Evolutionary conservation across 1,284 basidiomycete species (phyloP), one percentile per base, ranked within the genome.

Genomic region (Puccinia triticina): DNA sequence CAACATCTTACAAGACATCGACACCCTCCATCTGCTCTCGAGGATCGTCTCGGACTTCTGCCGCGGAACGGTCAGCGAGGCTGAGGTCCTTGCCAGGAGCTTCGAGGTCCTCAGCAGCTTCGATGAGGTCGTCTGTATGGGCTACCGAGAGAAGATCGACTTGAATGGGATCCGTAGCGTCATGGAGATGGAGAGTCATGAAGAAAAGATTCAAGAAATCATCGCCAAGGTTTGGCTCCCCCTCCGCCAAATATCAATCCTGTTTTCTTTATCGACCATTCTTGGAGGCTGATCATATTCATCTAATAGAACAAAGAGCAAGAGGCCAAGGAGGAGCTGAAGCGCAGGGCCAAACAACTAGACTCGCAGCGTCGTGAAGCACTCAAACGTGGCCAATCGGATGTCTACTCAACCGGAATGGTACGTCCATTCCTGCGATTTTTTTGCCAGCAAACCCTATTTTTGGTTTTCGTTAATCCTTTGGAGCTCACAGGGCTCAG

Each of bases 201-300:
- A 99, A 88, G 97, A 99, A 89, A 98, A 98, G 89, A 98, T 99
- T 84, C 96, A 99, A 87, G 97, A 99, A 86, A 99, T 99, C 87
- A 99, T 99, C 85, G 94, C 95, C 29, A 90, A 93, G 87, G 94
- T 94, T 86, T 83, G 92, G 32, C 26, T 43, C 67, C 43, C n/a
- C 72, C 67, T 23, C 37, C 46, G 12, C 11, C 40, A 10, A 21
- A 21, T 73, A 84, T 43, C 18, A 43, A 37, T 32, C 26, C 2
- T 66, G 23, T 8, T 61, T 26, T 23, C 23, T 40, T 18, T 46
- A 72, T 14, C n/a, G 1, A n/a, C 43, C 53, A 34, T 2, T 32
- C 66, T 26, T 46, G 46, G 26, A 43, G 14, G 66, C 7, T 23
- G n/a, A 16, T 26, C 14, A 34, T 32, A 50, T 46, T 14, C 32